phyloP scores from a whole-genome alignment of 1,284 basidiomycete species.

The Fomitopsis pinicola region DNA sequence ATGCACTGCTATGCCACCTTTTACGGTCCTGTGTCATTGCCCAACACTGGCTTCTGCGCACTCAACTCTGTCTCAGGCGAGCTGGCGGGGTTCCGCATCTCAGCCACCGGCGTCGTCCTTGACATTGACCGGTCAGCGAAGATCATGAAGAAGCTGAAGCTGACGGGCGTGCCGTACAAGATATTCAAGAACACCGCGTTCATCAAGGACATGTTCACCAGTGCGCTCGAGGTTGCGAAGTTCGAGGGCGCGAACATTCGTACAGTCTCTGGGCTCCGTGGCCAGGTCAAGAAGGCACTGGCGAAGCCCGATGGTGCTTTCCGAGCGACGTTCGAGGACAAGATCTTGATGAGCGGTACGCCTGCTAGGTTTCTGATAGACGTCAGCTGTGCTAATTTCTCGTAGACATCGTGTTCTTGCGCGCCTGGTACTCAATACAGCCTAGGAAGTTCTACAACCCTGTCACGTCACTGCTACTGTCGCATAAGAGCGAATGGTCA shows the following conservation, averaged over 20 bases:
- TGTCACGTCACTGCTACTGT: conserved; percentile 85
- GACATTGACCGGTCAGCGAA: conserved; percentile 89
- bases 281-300: conserved; percentile 95
- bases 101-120: conserved; percentile 92
- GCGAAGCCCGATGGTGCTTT: conserved; percentile 93
- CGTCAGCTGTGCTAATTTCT: background rate
- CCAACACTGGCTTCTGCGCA: conserved; percentile 97
- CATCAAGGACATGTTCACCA: conserved; percentile 96
- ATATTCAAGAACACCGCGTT: conserved; percentile 99
- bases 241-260: conserved; percentile 96
- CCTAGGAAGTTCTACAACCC: conserved; percentile 97
- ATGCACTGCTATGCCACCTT: conserved; percentile 99
- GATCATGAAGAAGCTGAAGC: conserved; percentile 98
- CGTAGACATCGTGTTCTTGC: conserved; percentile 89
- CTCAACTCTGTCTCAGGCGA: conserved; percentile 83
- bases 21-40: conserved; percentile 85
- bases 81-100: conserved; percentile 79
- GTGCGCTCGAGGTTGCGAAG: conserved; percentile 92
- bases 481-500: conserved; percentile 75
- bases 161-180: conserved; percentile 94
- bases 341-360: conserved; percentile 91
- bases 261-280: conserved; percentile 94
- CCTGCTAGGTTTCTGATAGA: background rate
- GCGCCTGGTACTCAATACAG: conserved; percentile 96
- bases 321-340: conserved; percentile 97